Conservation (phyloP, 2,329 filamentous ascomycete species). For the Saccharata proteae region DNA sequence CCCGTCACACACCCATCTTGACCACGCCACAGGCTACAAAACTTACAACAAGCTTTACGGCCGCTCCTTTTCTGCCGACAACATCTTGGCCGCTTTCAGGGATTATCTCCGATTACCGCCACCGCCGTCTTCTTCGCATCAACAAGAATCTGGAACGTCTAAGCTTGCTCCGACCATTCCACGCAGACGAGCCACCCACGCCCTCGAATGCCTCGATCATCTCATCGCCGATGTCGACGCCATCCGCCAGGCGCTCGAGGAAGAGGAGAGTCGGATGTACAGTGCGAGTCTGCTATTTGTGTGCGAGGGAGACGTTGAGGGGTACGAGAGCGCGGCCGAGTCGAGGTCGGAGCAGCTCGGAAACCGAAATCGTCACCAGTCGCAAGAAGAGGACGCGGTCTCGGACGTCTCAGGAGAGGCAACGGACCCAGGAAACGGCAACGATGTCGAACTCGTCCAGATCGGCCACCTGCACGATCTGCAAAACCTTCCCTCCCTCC, state of each 20-base stretch:
- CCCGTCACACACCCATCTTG: constrained; percentile 20
- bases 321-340: constrained; percentile 11
- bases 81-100: constrained; percentile 45
- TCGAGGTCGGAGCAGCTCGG: constrained; percentile 14
- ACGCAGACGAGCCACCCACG: no score
- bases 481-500: no score
- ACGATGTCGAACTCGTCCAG: constrained; percentile 22
- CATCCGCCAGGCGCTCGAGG: constrained; percentile 45
- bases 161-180: constrained; percentile 16
- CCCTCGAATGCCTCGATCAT: constrained; percentile 34
- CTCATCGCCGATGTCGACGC: constrained; percentile 38
- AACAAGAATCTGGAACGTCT: constrained; percentile 30
- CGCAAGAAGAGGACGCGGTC: constrained; percentile 34
- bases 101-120: constrained; percentile 43
- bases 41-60: constrained; percentile 57
- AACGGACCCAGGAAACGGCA: constrained; percentile 32
- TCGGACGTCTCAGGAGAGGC: constrained; percentile 11
- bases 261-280: constrained; percentile 56
- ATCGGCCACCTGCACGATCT: constrained; percentile 31
- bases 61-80: constrained; percentile 42
- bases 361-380: constrained; percentile 12
- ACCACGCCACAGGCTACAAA: constrained; percentile 41
- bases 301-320: constrained; percentile 51
- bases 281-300: constrained; percentile 52
- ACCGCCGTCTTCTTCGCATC: constrained; percentile 23